Conservation (phyloP, 345 rosid genomes). For the Moricandia arvensis region DNA sequence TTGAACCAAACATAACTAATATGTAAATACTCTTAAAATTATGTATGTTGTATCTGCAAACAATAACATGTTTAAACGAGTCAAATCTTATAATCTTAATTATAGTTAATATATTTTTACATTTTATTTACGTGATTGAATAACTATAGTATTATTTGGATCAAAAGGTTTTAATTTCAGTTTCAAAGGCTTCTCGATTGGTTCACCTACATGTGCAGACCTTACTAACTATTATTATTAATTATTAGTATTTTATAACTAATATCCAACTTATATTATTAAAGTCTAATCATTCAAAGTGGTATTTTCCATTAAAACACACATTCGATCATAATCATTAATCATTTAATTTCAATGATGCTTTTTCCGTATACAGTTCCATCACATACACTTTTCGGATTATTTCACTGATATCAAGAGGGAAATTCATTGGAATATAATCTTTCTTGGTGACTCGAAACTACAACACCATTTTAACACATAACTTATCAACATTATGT, state of each 20-base stretch:
- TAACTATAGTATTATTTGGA: background rate
- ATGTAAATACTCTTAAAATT: background rate
- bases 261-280: conserved; percentile 11
- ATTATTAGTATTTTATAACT: conserved; percentile 1
- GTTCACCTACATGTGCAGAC: conserved; percentile 39
- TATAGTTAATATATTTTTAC: background rate
- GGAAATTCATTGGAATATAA: background rate
- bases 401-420: background rate
- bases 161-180: background rate
- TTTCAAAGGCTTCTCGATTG: conserved; percentile 26
- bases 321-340: conserved; percentile 8
- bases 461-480: conserved; percentile 23
- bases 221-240: background rate
- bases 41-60: background rate
- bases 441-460: conserved; percentile 7
- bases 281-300: conserved; percentile 24
- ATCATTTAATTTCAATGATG: conserved; percentile 1
- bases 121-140: background rate
- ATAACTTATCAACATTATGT: conserved; percentile 22
- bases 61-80: background rate
- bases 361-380: background rate
- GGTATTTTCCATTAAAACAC: conserved; percentile 20
- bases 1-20: background rate
- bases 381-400: background rate
- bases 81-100: conserved; percentile 1